Evolutionary conservation across 2,329 filamentous ascomycete genomes (phyloP).

Genomic region (Pestalotiopsis sp.): DNA sequence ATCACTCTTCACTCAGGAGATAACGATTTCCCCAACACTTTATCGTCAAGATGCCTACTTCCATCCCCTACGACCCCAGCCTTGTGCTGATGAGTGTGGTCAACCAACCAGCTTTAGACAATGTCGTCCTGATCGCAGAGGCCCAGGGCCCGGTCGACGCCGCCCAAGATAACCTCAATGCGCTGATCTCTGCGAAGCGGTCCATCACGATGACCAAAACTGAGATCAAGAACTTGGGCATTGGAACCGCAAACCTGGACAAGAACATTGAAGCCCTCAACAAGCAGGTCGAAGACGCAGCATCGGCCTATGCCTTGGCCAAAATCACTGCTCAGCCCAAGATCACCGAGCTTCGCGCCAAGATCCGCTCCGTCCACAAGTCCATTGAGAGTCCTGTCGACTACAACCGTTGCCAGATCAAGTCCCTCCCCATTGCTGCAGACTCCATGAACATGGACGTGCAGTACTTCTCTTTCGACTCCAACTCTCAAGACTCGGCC

Average conservation of each 20-base stretch:
- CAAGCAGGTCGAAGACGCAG: neutral
- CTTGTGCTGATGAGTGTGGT: neutral
- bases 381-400: conserved; percentile 19
- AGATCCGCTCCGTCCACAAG: neutral
- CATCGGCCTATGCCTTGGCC: conserved; percentile 14
- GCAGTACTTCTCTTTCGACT: conserved; percentile 20
- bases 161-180: conserved; percentile 17
- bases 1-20: too few relatives aligned
- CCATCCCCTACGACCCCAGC: neutral
- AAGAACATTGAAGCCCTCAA: conserved; percentile 8
- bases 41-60: neutral
- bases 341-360: conserved; percentile 3
- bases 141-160: conserved; percentile 16
- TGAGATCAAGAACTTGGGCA: conserved; percentile 20
- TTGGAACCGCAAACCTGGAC: conserved; percentile 11
- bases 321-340: conserved; percentile 14
- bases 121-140: conserved; percentile 14
- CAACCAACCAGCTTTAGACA: neutral
- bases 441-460: conserved; percentile 23
- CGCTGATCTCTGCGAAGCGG: conserved; percentile 16
- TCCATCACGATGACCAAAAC: conserved; percentile 19
- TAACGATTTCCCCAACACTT: too few relatives aligned
- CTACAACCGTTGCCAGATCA: conserved; percentile 18
- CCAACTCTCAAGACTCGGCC: conserved; percentile 14
- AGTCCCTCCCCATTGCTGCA: conserved; percentile 19